Evolutionary conservation across 2,329 filamentous ascomycete genomes (phyloP).

Genomic region (Fusarium sp.): DNA sequence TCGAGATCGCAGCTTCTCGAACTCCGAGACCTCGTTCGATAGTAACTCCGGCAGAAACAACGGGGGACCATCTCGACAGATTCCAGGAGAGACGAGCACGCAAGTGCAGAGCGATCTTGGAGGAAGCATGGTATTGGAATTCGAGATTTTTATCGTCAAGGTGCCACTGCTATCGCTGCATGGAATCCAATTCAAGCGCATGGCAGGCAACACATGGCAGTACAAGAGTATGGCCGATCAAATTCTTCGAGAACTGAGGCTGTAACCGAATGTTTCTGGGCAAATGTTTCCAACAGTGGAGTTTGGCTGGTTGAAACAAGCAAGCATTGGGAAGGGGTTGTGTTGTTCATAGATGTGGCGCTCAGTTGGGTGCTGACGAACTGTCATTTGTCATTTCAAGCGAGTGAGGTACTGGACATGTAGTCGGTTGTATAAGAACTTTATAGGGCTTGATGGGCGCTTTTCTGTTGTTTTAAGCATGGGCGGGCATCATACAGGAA

Average conservation of each 20-base stretch:
- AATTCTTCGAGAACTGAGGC: constrained; percentile 85
- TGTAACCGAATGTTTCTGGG: constrained; percentile 61
- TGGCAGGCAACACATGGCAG: constrained; percentile 95
- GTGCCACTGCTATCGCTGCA: constrained; percentile 92
- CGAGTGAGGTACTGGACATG: constrained; percentile 21
- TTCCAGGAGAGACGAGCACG: constrained; percentile 88
- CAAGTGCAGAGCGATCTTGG: constrained; percentile 92
- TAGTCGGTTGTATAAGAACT: constrained; percentile 40
- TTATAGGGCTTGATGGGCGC: constrained; percentile 23
- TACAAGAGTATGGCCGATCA: constrained; percentile 99
- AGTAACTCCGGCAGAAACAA: constrained; percentile 69
- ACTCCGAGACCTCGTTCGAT: constrained; percentile 87
- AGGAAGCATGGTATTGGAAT: constrained; percentile 83
- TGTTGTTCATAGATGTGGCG: constrained; percentile 31
- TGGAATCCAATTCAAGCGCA: constrained; percentile 97
- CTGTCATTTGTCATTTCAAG: constrained; percentile 17
- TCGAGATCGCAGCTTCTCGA: constrained; percentile 80
- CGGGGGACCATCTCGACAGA: constrained; percentile 63
- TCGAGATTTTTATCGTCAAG: constrained; percentile 98
- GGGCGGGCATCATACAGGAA: constrained; percentile 40
- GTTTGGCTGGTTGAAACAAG: constrained; percentile 3
- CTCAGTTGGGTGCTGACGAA: constrained; percentile 19
- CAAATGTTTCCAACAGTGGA: constrained; percentile 12
- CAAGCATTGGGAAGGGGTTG: constrained; percentile 18
- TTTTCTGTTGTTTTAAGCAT: constrained; percentile 35